A percentile compares a stretch with the other conserved stretches of the same genome.
Evolutionary conservation across 1,284 basidiomycete genomes (phyloP).

Genomic region (Ustilago curta): DNA sequence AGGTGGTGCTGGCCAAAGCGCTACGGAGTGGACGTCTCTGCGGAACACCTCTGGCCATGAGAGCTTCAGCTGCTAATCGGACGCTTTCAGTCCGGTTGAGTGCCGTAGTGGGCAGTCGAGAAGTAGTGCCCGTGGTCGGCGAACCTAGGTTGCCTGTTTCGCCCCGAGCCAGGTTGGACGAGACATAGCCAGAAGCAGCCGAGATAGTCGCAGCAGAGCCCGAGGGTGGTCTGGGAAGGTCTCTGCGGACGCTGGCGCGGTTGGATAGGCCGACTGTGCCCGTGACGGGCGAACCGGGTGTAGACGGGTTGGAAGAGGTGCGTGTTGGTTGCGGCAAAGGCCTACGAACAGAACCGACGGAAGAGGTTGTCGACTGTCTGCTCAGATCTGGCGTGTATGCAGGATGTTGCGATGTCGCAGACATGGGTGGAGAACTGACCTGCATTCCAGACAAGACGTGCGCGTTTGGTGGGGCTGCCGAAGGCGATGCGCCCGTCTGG

Average conservation of each 20-base stretch:
- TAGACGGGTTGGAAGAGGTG: conserved; percentile 42
- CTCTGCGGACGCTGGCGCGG: conserved; percentile 37
- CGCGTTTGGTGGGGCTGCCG: conserved; percentile 8
- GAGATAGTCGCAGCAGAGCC: conserved; percentile 44
- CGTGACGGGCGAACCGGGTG: conserved; percentile 34
- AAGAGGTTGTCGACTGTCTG: conserved; percentile 47
- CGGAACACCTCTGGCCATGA: conserved; percentile 59
- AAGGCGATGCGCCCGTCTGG: conserved; percentile 4
- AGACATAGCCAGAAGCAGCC: conserved; percentile 18
- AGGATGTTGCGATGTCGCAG: conserved; percentile 13
- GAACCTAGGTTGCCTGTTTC: conserved; percentile 33
- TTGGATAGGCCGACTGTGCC: conserved; percentile 19
- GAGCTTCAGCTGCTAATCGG: conserved; percentile 58
- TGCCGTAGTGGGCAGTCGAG: conserved; percentile 30
- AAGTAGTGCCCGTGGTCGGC: conserved; percentile 19
- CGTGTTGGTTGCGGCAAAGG: conserved; percentile 47
- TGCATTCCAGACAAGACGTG: conserved; percentile 17
- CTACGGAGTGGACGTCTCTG: conserved; percentile 46
- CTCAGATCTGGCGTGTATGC: conserved; percentile 33
- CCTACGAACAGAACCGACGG: conserved; percentile 37
- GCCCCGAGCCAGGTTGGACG: conserved; percentile 20
- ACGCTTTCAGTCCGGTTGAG: conserved; percentile 58
- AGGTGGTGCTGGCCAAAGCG: conserved; percentile 44
- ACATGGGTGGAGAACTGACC: conserved; percentile 20
- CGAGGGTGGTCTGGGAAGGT: conserved; percentile 38